A percentile compares a stretch with the other conserved stretches of the same genome.
phyloP scores from a whole-genome alignment of 2,329 filamentous ascomycete species.

The Alternaria burnsii region DNA sequence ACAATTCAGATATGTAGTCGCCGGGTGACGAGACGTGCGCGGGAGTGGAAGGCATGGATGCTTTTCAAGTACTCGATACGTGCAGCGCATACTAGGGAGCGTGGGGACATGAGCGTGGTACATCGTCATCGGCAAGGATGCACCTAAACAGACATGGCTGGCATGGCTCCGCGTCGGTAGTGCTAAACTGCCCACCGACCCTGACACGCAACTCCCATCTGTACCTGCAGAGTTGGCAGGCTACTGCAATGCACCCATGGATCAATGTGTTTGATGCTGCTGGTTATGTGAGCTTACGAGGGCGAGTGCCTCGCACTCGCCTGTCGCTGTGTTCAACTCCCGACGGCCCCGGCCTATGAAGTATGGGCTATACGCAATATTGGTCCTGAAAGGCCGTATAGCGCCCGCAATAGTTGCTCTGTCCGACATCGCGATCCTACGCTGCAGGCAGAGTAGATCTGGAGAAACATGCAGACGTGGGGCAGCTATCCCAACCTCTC shows the following conservation, averaged over 20 bases:
- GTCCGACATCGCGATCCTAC: slow-evolving; percentile 9
- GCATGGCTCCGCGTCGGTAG: slow-evolving; percentile 15
- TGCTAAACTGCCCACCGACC: slow-evolving; percentile 2
- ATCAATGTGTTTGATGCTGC: neutral
- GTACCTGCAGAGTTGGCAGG: slow-evolving; percentile 23
- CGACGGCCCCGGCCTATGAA: neutral
- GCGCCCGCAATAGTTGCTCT: neutral
- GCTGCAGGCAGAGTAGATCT: slow-evolving; percentile 10
- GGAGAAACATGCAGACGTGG: slow-evolving; percentile 22
- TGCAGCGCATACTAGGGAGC: slow-evolving; percentile 13
- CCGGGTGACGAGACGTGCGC: neutral
- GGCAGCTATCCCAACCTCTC: slow-evolving; percentile 15
- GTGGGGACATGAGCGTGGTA: slow-evolving; percentile 20
- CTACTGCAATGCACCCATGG: slow-evolving; percentile 16
- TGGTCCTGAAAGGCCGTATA: neutral
- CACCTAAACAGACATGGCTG: slow-evolving; percentile 26
- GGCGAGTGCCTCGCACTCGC: neutral
- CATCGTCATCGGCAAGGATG: slow-evolving; percentile 26
- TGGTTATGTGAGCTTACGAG: neutral
- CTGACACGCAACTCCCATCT: slow-evolving; percentile 4
- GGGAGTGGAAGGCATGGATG: neutral
- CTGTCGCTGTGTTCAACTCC: neutral
- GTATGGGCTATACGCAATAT: neutral
- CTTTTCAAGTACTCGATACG: slow-evolving; percentile 5
- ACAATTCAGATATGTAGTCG: neutral